Evolutionary conservation across 1,284 basidiomycete genomes (phyloP).

Genomic region (Boletus sp.): DNA sequence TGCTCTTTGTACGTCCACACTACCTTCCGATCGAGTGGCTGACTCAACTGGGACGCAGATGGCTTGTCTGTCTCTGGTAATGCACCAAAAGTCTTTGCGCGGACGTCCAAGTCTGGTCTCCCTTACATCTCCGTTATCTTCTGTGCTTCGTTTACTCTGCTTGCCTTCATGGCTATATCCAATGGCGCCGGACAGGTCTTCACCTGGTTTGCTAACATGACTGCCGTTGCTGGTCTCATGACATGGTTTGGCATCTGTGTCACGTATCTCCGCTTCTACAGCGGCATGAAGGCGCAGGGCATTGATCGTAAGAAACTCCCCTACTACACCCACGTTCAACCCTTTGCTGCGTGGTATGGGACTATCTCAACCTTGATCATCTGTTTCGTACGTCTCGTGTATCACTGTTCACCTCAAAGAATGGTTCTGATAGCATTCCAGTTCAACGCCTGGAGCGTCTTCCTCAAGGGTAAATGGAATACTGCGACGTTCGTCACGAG

Average conservation of each 20-base stretch:
- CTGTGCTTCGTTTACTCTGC: conserved; percentile 63
- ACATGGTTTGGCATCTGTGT: conserved; percentile 84
- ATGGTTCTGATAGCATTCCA: conserved; percentile 25
- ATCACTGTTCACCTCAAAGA: not conserved
- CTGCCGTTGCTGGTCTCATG: conserved; percentile 57
- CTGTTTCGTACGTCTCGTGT: conserved; percentile 55
- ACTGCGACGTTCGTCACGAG: conserved; percentile 68
- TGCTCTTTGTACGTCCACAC: conserved; percentile 59
- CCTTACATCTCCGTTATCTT: conserved; percentile 71
- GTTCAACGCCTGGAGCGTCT: conserved; percentile 75
- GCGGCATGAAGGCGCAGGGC: conserved; percentile 73
- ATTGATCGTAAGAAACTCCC: conserved; percentile 65
- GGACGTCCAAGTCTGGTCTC: conserved; percentile 66
- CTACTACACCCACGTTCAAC: conserved; percentile 57
- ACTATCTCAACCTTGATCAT: conserved; percentile 53
- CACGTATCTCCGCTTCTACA: conserved; percentile 78
- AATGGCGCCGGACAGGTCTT: conserved; percentile 67
- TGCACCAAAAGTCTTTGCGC: conserved; percentile 72
- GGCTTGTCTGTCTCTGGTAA: conserved; percentile 73
- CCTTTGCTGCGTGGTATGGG: conserved; percentile 72
- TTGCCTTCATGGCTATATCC: conserved; percentile 72
- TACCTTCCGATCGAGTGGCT: not conserved
- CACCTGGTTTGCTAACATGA: conserved; percentile 77
- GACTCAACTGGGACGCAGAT: conserved; percentile 42
- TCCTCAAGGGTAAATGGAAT: conserved; percentile 64